Base-by-base conservation (phyloP, 176 grass and related monocot genomes). In the Cocos nucifera region DNA sequence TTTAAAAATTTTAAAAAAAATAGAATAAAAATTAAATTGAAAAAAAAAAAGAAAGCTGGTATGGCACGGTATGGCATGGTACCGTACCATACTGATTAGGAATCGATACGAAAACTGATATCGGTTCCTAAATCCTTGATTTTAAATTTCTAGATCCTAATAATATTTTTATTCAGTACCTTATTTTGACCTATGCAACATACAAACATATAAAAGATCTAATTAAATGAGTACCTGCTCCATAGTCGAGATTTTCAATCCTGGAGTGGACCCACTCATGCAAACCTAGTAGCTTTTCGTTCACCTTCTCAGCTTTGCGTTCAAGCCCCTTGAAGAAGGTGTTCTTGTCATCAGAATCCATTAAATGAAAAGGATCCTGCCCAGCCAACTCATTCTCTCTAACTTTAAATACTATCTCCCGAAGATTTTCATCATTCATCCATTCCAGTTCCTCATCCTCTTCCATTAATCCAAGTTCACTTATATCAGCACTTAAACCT, bases 181-280 rank as follows among this genome's bases (percentile, higher is more conserved):
- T 44, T 44, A 44, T 44, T 3, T 44, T 12, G 35, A 44, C 35
- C 8, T 12, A 44, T 12, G 35, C 9, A 44, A 44, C 35, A 12
- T 10, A 44, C 9, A 44, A 10, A 12, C 35, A 44, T 44, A 44
- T 12, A 44, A 44, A 44, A 44, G 35, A 44, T 44, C 9, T 10
- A 12, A 44, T 44, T 44, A 22, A 29, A 71, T 59, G 32, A 26
- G 22, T 69, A 77, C 74, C 74, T 77, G 64, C 64, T 60, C 74
- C 74, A 69, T 77, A 77, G 54, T 77, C 64, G 8, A 77, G 56
- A 55, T 77, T 77, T 68, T 77, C 74, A 18, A 77, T 77, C 57
- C 57, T 69, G 65, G 74, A 77, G 49, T 77, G 74, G 23, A 69
- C 16, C 44, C 51, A 77, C 44, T 77, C 56, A 55, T 77, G 74